These are phyloP conservation scores for Leccinum arenicola DNA, from an alignment of 768 basidiomycete genomes.

Conservation along the genomic window DNA sequence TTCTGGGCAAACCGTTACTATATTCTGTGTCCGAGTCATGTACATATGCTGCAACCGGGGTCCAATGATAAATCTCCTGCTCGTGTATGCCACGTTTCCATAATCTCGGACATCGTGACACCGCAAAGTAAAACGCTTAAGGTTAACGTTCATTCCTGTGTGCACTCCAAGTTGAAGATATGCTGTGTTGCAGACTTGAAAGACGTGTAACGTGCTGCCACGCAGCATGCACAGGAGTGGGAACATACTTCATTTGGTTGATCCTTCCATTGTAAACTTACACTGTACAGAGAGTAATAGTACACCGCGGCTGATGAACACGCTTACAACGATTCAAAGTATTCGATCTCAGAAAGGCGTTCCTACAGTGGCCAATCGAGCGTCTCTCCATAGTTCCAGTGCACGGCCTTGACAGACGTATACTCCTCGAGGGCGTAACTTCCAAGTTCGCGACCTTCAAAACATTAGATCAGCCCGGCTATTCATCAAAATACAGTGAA, in stretches of 20 bases:
- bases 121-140: not conserved
- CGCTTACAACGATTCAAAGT: not conserved
- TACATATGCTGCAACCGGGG: not conserved
- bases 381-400: slow-evolving; percentile 86
- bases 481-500: not conserved
- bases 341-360: not conserved
- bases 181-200: slow-evolving; percentile 2
- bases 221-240: slow-evolving; percentile 4
- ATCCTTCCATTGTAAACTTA: slow-evolving; percentile 15
- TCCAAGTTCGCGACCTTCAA: slow-evolving; percentile 80
- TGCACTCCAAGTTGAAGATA: not conserved
- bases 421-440: slow-evolving; percentile 84
- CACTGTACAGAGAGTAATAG: slow-evolving; percentile 7
- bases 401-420: slow-evolving; percentile 76
- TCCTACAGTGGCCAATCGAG: slow-evolving; percentile 71
- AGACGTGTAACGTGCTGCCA: slow-evolving; percentile 2
- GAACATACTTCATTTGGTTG: slow-evolving; percentile 12
- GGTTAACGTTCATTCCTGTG: slow-evolving; percentile 15
- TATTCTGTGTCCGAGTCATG: not conserved
- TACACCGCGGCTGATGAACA: slow-evolving; percentile 5
- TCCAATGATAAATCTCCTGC: slow-evolving; percentile 11
- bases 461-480: slow-evolving; percentile 8
- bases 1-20: slow-evolving; percentile 1
- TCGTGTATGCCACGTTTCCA: slow-evolving; percentile 26
- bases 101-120: slow-evolving; percentile 15